Base-by-base conservation (phyloP, 1,139 yeast genomes). In the Kodamaea suecica region DNA sequence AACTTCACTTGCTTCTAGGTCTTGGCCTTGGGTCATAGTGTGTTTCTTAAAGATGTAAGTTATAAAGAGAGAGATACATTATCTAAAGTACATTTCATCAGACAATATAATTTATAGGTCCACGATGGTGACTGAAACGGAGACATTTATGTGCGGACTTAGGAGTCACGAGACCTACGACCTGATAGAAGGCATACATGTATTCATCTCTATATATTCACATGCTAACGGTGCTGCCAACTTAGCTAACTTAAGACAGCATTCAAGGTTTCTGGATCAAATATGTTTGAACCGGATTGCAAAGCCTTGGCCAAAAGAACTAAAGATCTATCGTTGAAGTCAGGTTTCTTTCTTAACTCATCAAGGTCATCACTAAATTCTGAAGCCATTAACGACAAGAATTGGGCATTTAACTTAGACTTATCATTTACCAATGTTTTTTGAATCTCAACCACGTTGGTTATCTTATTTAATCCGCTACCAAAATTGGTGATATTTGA, bases 291-390 rank as follows among this genome's bases (percentile, higher is more conserved):
- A 10, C 86, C 84, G 34, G 79, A 77, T 50, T 80, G 84, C 40
- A 83, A 65, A 3, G 81, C 70, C 48, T 76, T 78, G 3, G 87
- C 88, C 46, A 83, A 60, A 33, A 79, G 55, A 14, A 76, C 75
- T 43, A 83, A 64, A 13, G 86, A 79, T 45, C 71, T 74, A 31
- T 66, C 71, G 11, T 63, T 62, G 48, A 82, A 82, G 53, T 81
- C 88, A 6, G 83, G 81, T 28, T 80, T 79, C 44, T 70, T 67
- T 57, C 88, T 73, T 44, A 82, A 60, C 41, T 66, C 69, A 52
- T 80, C 81, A 35, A 83, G 64, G 48, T 82, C 90, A 41, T 76
- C 78, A 37, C 78, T 77, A 49, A 78, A 81, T 32, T 67, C 73
- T 23, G 62, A 61, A 35, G 84, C 76, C 76, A 82, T 73, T 39